phyloP scores from a whole-genome alignment of 805 yeast genomes.

The Candida tibetensis region DNA sequence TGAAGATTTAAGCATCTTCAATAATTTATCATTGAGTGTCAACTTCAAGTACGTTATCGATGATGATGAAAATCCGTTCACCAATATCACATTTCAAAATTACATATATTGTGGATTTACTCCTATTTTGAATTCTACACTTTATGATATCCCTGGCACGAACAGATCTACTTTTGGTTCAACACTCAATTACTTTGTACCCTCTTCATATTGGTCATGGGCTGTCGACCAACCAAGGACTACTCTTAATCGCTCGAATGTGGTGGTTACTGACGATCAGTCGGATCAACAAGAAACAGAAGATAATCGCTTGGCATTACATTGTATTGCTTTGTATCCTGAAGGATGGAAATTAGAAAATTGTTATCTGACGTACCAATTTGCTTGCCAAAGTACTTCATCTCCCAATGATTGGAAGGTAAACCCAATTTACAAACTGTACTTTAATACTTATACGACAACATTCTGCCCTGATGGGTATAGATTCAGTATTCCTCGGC shows the following conservation, averaged over 20 bases:
- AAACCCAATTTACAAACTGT: constrained; percentile 24
- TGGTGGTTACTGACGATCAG: too few species aligned
- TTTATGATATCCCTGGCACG: constrained; percentile 8
- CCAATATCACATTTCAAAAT: constrained; percentile 32
- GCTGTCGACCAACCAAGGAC: constrained; percentile 49
- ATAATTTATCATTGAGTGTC: constrained; percentile 13
- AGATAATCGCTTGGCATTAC: constrained; percentile 11
- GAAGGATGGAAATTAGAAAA: constrained; percentile 65
- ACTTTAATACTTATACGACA: constrained; percentile 41
- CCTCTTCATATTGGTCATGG: constrained; percentile 72
- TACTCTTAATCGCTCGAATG: too few species aligned
- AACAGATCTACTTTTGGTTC: constrained; percentile 21
- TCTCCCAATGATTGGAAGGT: constrained; percentile 44
- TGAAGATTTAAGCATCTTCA: constrained; percentile 5
- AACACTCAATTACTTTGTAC: constrained; percentile 25
- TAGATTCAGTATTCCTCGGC: constrained; percentile 31
- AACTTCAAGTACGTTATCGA: constrained; percentile 37
- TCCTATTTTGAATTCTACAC: constrained; percentile 54
- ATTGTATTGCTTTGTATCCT: constrained; percentile 39
- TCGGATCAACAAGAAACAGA: too few species aligned
- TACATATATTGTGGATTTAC: constrained; percentile 59
- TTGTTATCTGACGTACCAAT: constrained; percentile 54
- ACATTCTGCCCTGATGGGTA: constrained; percentile 34
- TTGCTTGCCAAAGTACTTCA: constrained; percentile 51
- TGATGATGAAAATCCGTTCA: constrained; percentile 32